A percentile compares a stretch with the other conserved stretches of the same genome.
phyloP scores from a whole-genome alignment of 495 filamentous ascomycete genomes.

The Talaromyces liani region DNA sequence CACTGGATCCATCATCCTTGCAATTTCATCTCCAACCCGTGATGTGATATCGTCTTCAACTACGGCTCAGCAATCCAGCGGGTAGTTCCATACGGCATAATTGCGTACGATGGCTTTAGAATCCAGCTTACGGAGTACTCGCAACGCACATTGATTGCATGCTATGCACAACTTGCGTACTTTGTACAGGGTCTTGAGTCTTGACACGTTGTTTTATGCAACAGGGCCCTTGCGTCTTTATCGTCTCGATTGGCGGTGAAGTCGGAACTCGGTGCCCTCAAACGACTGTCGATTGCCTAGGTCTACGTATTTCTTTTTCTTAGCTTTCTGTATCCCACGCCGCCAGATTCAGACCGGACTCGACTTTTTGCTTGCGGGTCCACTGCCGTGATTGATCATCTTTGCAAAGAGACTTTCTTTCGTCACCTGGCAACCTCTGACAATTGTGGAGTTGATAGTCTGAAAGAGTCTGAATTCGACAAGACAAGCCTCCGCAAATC shows the following conservation, averaged over 20 bases:
- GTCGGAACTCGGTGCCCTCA: not conserved
- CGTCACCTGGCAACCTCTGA: not conserved
- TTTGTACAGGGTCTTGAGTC: not conserved
- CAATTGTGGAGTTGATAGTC: not conserved
- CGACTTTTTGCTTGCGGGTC: not conserved
- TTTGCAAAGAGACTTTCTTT: not conserved
- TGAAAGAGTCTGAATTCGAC: not conserved
- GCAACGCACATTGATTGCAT: not conserved
- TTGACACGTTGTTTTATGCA: not conserved
- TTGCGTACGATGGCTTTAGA: not conserved
- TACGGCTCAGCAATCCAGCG: not conserved
- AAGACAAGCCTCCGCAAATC: not conserved
- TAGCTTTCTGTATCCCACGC: not conserved
- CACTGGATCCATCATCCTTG: not conserved
- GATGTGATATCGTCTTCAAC: not conserved
- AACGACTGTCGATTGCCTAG: not conserved
- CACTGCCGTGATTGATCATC: not conserved
- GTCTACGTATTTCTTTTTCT: not conserved
- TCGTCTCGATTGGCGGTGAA: conserved; percentile 4
- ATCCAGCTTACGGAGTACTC: not conserved
- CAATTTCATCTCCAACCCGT: not conserved
- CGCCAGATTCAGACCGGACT: not conserved
- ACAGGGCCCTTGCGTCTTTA: not conserved
- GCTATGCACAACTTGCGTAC: not conserved
- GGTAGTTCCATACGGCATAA: not conserved